These are phyloP conservation scores for Pyrenula massariospora DNA, from an alignment of 495 filamentous ascomycete genomes.

Conservation along the genomic window DNA sequence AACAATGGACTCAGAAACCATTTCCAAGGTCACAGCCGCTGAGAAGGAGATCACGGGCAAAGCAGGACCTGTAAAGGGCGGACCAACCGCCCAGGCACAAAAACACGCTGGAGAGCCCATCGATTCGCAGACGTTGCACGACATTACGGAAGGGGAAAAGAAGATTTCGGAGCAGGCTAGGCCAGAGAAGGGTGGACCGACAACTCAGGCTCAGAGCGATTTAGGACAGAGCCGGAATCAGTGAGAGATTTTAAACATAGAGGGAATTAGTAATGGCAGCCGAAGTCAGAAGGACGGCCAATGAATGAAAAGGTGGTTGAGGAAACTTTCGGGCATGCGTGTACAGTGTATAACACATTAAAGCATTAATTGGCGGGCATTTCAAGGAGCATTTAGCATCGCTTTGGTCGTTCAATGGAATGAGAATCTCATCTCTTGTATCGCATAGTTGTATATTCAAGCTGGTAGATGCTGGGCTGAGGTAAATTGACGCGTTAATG, in stretches of 20 bases:
- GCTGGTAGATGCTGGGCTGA: too few relatives aligned
- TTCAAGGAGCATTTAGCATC: too few relatives aligned
- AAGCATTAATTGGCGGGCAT: too few relatives aligned
- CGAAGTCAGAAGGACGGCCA: too few relatives aligned
- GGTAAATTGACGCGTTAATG: too few relatives aligned
- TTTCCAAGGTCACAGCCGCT: conserved; percentile 12
- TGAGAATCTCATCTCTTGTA: too few relatives aligned
- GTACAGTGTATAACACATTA: too few relatives aligned
- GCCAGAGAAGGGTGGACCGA: conserved; percentile 15
- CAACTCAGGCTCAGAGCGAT: conserved; percentile 16
- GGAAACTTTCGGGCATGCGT: too few relatives aligned
- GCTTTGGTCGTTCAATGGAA: too few relatives aligned
- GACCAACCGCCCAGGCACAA: conserved; percentile 16
- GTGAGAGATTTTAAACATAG: background rate
- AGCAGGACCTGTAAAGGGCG: conserved; percentile 3
- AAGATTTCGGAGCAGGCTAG: conserved; percentile 8
- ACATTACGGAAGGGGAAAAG: conserved; percentile 19
- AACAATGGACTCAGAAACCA: conserved; percentile 11
- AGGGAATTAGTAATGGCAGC: too few relatives aligned
- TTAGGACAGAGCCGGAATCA: conserved; percentile 9
- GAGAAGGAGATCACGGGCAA: conserved; percentile 1
- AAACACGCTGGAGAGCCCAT: conserved; percentile 11
- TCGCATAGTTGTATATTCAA: too few relatives aligned
- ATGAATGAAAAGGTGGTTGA: too few relatives aligned
- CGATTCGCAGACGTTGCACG: conserved; percentile 11